A percentile compares a stretch with the other conserved stretches of the same genome.
These are phyloP conservation scores for Kodamaea suecica DNA, from an alignment of 1,139 yeast genomes.

Conservation along the genomic window DNA sequence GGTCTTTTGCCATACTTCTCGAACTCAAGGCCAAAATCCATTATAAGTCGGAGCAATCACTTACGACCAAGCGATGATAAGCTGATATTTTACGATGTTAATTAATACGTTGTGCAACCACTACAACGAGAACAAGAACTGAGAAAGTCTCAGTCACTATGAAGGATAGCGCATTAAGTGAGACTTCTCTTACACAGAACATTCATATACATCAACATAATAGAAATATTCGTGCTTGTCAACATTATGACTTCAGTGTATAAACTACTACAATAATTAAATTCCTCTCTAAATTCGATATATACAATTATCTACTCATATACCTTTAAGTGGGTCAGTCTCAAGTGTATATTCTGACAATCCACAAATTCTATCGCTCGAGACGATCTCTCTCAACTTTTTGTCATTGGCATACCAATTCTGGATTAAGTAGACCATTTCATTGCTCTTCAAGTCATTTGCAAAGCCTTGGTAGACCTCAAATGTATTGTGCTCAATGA, in stretches of 20 bases:
- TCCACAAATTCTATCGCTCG: constrained; percentile 33
- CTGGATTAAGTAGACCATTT: constrained; percentile 61
- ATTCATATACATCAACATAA: too few species aligned
- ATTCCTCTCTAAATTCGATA: too few species aligned
- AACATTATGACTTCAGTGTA: constrained; percentile 8
- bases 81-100: constrained; percentile 46
- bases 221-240: constrained; percentile 30
- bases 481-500: constrained; percentile 61
- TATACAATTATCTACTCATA: neutral
- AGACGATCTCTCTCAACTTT: constrained; percentile 53
- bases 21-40: constrained; percentile 11
- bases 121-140: too few species aligned
- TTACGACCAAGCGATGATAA: constrained; percentile 22
- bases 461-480: constrained; percentile 48
- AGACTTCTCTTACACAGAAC: too few species aligned
- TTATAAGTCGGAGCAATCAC: constrained; percentile 16
- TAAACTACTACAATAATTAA: too few species aligned
- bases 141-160: too few species aligned
- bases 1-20: constrained; percentile 48
- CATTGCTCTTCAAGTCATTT: constrained; percentile 37
- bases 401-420: constrained; percentile 66
- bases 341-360: constrained; percentile 40
- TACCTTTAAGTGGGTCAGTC: constrained; percentile 40
- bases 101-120: constrained; percentile 17
- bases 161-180: too few species aligned